Evolutionary conservation across 495 filamentous ascomycete species (phyloP), one percentile per base, ranked within the genome.

Genomic region (Melanomma pulvis-pyrius): DNA sequence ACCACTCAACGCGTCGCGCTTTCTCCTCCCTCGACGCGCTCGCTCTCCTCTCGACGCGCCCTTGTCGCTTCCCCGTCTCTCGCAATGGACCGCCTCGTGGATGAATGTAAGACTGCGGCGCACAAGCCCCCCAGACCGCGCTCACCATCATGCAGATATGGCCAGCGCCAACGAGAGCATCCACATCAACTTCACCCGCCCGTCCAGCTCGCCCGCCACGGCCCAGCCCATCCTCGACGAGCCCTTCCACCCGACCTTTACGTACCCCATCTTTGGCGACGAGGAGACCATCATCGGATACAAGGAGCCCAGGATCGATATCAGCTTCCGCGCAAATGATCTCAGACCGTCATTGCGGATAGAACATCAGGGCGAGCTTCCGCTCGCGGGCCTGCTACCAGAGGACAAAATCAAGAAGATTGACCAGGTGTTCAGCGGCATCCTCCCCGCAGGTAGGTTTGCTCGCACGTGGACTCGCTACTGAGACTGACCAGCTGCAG

Each of bases 241-340:
- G 24, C 82, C 81, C 58, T 97, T 98, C 77, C 83, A 90, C 61
- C 94, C 94, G 1, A 84, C 83, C 70, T 94, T 93, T 76, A 97
- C 92, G 21, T 97, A 97, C 75, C 79, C 89, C 0, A 90, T 99
- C 60, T 98, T 97, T 71, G 93, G 92, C 72, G 88, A 97, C 17
- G 87, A 91, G 0, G 92, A 99, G 78, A 81, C 79, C 17, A 93
- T 99, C 54, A 93, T 97, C 68, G 94, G 94, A 24, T 96, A 98
- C 78, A 86, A 90, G 68, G 84, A 84, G 28, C 80, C 97, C 59
- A 83, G 86, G 51, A 86, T 98, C 66, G 82, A 87, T 44, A 74
- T 99, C 50, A 83, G 82, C 36, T 96, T 92, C 73, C 86, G 91
- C 63, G 90, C 90, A 29, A 89, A 90, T 72, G 87, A 96, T 69